Evolutionary conservation across 2,329 filamentous ascomycete species (phyloP).

Genomic region (Lachnum nothofagi): DNA sequence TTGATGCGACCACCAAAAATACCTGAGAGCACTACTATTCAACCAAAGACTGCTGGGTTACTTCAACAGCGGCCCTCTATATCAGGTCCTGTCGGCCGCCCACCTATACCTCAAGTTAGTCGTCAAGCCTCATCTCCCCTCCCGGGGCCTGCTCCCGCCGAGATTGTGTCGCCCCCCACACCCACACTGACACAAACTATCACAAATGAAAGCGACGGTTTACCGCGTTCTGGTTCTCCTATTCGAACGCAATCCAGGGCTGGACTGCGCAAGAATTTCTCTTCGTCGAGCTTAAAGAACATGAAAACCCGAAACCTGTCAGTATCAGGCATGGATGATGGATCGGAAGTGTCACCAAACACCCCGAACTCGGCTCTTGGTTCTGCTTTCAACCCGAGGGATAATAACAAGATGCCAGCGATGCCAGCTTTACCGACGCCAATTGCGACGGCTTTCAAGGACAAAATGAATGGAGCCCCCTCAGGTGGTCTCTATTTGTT

Average conservation of each 20-base stretch:
- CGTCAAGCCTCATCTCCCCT: slow-evolving; percentile 28
- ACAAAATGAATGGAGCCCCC: slow-evolving; percentile 51
- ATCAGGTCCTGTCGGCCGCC: slow-evolving; percentile 12
- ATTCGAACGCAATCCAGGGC: slow-evolving; percentile 40
- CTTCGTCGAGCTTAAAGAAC: slow-evolving; percentile 65
- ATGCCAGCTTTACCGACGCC: slow-evolving; percentile 65
- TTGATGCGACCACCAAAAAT: slow-evolving; percentile 27
- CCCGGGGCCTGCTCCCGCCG: slow-evolving; percentile 23
- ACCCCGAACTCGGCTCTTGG: slow-evolving; percentile 66
- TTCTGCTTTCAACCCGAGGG: slow-evolving; percentile 35
- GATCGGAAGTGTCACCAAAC: slow-evolving; percentile 61
- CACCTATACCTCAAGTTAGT: slow-evolving; percentile 23
- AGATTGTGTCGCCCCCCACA: slow-evolving; percentile 29
- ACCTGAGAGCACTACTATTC: slow-evolving; percentile 14
- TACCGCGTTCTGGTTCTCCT: slow-evolving; percentile 49
- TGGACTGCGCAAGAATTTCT: slow-evolving; percentile 61
- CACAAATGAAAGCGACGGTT: slow-evolving; percentile 28
- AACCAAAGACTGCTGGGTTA: slow-evolving; percentile 28
- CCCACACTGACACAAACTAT: slow-evolving; percentile 28
- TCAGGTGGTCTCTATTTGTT: slow-evolving; percentile 74
- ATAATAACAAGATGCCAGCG: slow-evolving; percentile 43
- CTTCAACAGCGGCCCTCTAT: slow-evolving; percentile 17
- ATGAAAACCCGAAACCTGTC: slow-evolving; percentile 72
- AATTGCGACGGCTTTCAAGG: slow-evolving; percentile 56
- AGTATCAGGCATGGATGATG: slow-evolving; percentile 53